Percentiles rank a stretch among this genome's conserved stretches.
Conservation (phyloP, 345 rosid genomes). For the Turritis glabra region DNA sequence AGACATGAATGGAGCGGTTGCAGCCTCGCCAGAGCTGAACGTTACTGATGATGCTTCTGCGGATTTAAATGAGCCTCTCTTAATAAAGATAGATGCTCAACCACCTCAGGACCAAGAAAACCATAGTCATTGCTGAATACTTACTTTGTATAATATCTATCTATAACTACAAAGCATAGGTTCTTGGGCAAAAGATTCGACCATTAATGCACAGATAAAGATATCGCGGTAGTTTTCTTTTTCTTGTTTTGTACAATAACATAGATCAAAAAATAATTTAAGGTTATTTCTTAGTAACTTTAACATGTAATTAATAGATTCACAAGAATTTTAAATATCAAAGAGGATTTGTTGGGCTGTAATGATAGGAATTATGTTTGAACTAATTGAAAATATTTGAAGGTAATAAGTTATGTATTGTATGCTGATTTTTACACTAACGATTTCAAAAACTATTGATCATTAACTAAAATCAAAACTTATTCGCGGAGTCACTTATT, state of each 20-base stretch:
- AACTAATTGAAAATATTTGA: no score
- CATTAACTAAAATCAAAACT: no score
- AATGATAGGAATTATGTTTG: no score
- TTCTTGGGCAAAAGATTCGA: no score
- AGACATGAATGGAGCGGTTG: constrained; percentile 42
- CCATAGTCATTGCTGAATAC: constrained; percentile 15
- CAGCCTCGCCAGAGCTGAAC: constrained; percentile 49
- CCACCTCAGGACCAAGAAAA: constrained; percentile 27
- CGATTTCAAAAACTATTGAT: no score
- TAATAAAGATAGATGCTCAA: constrained; percentile 68
- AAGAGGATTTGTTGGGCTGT: no score
- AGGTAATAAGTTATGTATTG: no score
- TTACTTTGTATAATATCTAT: constrained; percentile 23
- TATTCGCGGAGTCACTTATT: no score
- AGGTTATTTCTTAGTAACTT: neutral
- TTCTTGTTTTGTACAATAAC: constrained; percentile 26
- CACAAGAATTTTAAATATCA: neutral
- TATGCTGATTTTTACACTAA: no score
- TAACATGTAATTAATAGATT: constrained; percentile 4
- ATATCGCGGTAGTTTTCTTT: no score
- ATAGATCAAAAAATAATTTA: neutral
- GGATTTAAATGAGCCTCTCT: constrained; percentile 66
- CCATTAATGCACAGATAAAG: no score
- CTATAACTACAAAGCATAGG: constrained; percentile 28
- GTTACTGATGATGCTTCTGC: constrained; percentile 40